Percentiles rank a stretch among this genome's conserved stretches.
These are phyloP conservation scores for Posidonia australis DNA, from an alignment of 106 monocot genomes.

Conservation along the genomic window DNA sequence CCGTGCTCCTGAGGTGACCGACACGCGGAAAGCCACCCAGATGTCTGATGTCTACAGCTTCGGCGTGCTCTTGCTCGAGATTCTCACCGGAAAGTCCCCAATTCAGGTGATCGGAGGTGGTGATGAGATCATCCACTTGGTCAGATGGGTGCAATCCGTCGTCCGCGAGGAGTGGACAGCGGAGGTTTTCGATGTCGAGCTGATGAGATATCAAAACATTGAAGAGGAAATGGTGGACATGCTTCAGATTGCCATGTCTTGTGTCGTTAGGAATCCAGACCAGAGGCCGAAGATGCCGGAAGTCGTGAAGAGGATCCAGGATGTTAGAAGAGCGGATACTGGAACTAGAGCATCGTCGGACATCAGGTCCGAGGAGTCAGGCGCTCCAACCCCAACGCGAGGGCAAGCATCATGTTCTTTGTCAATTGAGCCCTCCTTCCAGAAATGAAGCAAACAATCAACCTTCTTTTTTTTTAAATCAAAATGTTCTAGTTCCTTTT, in stretches of 20 bases:
- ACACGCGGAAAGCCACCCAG: slow-evolving; percentile 13
- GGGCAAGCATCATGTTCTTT: slow-evolving; percentile 1
- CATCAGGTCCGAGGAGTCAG: not conserved
- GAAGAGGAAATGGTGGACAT: slow-evolving; percentile 79
- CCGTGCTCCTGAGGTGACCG: slow-evolving; percentile 34
- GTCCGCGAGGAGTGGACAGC: slow-evolving; percentile 90
- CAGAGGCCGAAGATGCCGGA: slow-evolving; percentile 37
- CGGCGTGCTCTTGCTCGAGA: slow-evolving; percentile 46
- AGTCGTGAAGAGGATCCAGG: slow-evolving; percentile 57
- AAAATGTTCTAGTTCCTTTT: not conserved
- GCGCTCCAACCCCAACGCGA: not conserved
- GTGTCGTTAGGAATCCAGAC: slow-evolving; percentile 46
- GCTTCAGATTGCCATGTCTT: slow-evolving; percentile 72
- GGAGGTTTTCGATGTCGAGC: slow-evolving; percentile 68
- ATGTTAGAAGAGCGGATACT: slow-evolving; percentile 9
- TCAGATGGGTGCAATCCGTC: slow-evolving; percentile 69
- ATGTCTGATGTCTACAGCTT: slow-evolving; percentile 45
- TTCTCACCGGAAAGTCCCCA: slow-evolving; percentile 42
- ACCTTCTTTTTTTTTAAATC: not conserved
- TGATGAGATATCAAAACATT: slow-evolving; percentile 45
- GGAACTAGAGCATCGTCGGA: not conserved
- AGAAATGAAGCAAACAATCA: not conserved
- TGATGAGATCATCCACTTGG: slow-evolving; percentile 32
- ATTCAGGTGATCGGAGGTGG: slow-evolving; percentile 17
- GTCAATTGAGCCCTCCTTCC: not conserved